phyloP scores from a whole-genome alignment of 2,329 filamentous ascomycete species.

The Aspergillus sp. region DNA sequence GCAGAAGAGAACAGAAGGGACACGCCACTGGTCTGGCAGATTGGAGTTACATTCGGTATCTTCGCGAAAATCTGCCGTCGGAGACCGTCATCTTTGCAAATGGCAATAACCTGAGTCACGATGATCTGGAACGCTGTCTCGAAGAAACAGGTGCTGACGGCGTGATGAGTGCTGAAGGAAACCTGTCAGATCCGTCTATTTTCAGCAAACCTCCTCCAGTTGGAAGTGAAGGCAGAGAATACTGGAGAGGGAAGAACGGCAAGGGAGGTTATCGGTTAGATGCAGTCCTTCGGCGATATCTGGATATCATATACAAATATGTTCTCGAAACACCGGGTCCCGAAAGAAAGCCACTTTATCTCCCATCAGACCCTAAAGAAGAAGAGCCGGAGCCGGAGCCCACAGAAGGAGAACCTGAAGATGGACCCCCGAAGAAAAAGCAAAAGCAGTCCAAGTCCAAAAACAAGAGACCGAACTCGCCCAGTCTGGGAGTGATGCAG shows the following conservation, averaged over 20 bases:
- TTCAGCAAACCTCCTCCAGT: constrained; percentile 63
- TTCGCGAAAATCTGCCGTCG: constrained; percentile 72
- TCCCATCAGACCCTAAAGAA: constrained; percentile 48
- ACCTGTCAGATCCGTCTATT: constrained; percentile 82
- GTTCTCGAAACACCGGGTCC: constrained; percentile 62
- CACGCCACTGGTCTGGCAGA: constrained; percentile 91
- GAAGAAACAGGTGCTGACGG: constrained; percentile 80
- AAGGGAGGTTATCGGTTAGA: constrained; percentile 84
- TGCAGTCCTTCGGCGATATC: constrained; percentile 76
- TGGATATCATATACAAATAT: constrained; percentile 81
- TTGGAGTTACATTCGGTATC: constrained; percentile 75
- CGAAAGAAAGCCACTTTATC: constrained; percentile 62
- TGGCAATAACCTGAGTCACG: constrained; percentile 79
- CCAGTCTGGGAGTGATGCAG: constrained; percentile 75
- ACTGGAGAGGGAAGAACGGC: constrained; percentile 75
- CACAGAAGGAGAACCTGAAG: constrained; percentile 35
- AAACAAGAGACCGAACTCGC: constrained; percentile 45
- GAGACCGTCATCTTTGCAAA: constrained; percentile 96
- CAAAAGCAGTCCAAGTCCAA: constrained; percentile 32
- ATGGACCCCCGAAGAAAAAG: constrained; percentile 44
- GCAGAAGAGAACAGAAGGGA: constrained; percentile 85
- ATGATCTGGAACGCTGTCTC: constrained; percentile 70
- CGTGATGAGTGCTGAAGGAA: constrained; percentile 94
- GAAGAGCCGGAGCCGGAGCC: constrained; percentile 14
- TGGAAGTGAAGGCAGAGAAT: constrained; percentile 66